Evolutionary conservation across 345 rosid genomes (phyloP).

Genomic region (Lenwebbia sp.): DNA sequence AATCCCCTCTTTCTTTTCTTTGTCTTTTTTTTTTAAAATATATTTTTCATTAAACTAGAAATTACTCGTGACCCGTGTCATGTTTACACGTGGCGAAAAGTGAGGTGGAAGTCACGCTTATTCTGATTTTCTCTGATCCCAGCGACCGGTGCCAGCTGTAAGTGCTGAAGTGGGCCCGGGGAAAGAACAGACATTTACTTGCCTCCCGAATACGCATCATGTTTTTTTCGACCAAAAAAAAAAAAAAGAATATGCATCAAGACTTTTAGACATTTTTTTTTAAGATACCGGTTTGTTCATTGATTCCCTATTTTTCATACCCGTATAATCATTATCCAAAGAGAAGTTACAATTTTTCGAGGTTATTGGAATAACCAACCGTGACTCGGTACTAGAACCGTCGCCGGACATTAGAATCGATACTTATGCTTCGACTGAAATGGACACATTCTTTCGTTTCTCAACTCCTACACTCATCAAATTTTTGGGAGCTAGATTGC

Average conservation of each 20-base stretch:
- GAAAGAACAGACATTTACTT: neutral
- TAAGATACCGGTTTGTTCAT: too few species aligned
- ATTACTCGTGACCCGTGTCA: neutral
- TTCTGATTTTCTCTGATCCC: too few species aligned
- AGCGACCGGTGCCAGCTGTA: neutral
- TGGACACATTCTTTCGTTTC: neutral
- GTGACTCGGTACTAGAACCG: neutral
- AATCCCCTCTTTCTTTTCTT: neutral
- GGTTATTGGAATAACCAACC: neutral
- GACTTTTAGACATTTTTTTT: too few species aligned
- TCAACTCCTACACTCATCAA: neutral
- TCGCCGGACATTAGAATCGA: too few species aligned
- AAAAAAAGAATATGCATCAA: neutral
- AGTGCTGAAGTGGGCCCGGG: neutral
- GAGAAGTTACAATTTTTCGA: neutral
- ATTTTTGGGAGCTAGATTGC: neutral
- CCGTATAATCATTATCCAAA: neutral
- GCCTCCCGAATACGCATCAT: neutral
- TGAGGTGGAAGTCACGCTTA: slow-evolving; percentile 10
- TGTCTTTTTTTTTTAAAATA: too few species aligned
- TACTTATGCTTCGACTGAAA: too few species aligned
- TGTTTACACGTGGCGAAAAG: neutral
- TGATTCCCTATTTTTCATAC: neutral
- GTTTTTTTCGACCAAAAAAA: too few species aligned
- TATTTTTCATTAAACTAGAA: neutral